Evolutionary conservation across 192 early-diverging fungal species (phyloP).

Genomic region (Podochytrium sp.): DNA sequence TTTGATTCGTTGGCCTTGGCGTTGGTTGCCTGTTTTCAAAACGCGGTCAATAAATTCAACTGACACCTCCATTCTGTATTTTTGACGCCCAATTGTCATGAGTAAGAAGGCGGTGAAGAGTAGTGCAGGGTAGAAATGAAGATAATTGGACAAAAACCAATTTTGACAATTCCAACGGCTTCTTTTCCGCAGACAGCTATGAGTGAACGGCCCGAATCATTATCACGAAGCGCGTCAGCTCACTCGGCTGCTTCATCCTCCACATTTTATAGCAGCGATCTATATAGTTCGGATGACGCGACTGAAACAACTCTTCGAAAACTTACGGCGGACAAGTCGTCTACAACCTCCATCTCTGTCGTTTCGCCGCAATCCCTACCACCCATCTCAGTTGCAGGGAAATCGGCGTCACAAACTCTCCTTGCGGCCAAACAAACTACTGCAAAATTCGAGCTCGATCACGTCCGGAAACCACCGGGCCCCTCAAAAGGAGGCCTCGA

Average conservation of each 20-base stretch:
- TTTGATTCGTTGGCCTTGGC: background rate
- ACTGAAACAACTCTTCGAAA: background rate
- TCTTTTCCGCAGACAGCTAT: background rate
- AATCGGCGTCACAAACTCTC: background rate
- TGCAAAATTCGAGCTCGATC: background rate
- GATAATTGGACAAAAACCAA: background rate
- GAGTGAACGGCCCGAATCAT: background rate
- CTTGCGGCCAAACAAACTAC: background rate
- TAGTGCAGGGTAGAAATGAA: too few species aligned
- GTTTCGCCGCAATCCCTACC: background rate
- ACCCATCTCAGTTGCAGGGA: background rate
- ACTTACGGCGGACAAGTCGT: too few species aligned
- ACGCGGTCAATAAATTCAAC: background rate
- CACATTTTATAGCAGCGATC: background rate
- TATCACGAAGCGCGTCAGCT: background rate
- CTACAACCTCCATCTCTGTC: background rate
- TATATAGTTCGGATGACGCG: background rate
- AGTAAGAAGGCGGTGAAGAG: too few species aligned
- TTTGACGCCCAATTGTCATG: background rate
- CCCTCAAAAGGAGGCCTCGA: slow-evolving; percentile 8
- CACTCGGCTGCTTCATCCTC: background rate
- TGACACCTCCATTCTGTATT: background rate
- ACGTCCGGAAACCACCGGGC: background rate
- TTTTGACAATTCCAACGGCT: background rate
- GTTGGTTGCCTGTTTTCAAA: background rate